These are phyloP conservation scores for Solanum bulbocastanum DNA, from an alignment of 257 asterid genomes.

Conservation along the genomic window DNA sequence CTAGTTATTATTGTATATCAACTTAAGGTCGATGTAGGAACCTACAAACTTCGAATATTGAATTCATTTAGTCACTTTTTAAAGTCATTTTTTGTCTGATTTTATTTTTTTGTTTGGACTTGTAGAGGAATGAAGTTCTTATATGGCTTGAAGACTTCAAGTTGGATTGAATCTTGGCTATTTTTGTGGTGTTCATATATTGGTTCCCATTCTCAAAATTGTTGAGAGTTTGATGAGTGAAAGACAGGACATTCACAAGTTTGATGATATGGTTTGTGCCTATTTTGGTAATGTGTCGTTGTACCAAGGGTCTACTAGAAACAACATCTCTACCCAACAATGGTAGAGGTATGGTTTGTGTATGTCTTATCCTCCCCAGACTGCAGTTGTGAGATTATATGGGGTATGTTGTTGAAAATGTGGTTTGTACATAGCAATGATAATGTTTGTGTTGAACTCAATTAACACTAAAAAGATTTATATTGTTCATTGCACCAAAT, in stretches of 20 bases:
- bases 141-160: conserved; percentile 81
- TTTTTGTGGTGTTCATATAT: not conserved
- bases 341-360: not conserved
- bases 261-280: not conserved
- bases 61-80: not conserved
- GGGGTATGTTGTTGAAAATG: not conserved
- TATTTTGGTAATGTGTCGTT: not conserved
- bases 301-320: not conserved
- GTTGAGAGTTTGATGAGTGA: not conserved
- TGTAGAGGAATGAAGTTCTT: conserved; percentile 78
- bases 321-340: not conserved
- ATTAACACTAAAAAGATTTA: not conserved
- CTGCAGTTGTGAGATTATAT: not conserved
- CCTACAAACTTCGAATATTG: not conserved
- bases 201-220: not conserved
- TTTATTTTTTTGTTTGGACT: not conserved
- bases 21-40: not conserved
- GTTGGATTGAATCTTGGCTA: conserved; percentile 25
- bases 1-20: not conserved
- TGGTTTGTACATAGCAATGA: not conserved
- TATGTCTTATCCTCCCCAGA: not conserved
- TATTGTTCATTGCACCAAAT: not conserved
- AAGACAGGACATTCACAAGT: not conserved
- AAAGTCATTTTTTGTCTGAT: not conserved
- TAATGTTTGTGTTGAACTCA: not conserved